Base-by-base conservation (phyloP, 2,329 filamentous ascomycete species). In the Chalara sp. region DNA sequence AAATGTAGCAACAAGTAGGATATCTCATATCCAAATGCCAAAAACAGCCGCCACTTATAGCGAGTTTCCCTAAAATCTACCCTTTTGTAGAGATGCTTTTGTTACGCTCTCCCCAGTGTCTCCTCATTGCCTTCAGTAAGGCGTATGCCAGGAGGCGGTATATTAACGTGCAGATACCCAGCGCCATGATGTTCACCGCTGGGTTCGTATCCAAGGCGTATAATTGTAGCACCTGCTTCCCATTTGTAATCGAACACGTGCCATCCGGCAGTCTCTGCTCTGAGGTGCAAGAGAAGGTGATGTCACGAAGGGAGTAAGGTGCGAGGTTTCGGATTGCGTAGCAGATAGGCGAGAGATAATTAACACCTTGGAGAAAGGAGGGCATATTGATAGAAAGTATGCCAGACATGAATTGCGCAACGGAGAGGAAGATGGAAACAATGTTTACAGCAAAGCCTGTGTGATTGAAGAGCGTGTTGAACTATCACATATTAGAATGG, bases 381-480 rank as follows among this genome's bases (percentile, higher is more conserved):
- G 86, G 84, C 70, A 89, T 82, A 58, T 83, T 70, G 56, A 89
- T 82, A 51, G 80, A 86, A 65, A 90, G 76, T 33, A 89, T 73
- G 1, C 86, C 86, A 0, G 79, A 78, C 76, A 90, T 86, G 61
- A 82, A 78, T 58, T 84, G 84, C 0, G 85, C 82, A 6, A 91
- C 77, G 0, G 81, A 83, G 4, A 91, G 72, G 13, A 90, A 72
- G 41, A 88, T 76, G 1, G 78, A 82, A 56, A 84, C 88, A 50
- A 88, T 68, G 58, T 87, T 89, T 52, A 90, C 80, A 0, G 86
- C 84, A 64, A 90, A 90, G 2, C 87, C 87, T 0, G 84, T 86
- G 62, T 90, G 86, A 6, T 71, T 70, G 64, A 89, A 87, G 6
- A 90, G 69, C 0, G 86, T 89, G 68, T 89, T 89, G 72, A 90